A percentile compares a stretch with the other conserved stretches of the same genome.
Conservation (phyloP, 805 yeast species). For the Metschnikowia dekortorum region DNA sequence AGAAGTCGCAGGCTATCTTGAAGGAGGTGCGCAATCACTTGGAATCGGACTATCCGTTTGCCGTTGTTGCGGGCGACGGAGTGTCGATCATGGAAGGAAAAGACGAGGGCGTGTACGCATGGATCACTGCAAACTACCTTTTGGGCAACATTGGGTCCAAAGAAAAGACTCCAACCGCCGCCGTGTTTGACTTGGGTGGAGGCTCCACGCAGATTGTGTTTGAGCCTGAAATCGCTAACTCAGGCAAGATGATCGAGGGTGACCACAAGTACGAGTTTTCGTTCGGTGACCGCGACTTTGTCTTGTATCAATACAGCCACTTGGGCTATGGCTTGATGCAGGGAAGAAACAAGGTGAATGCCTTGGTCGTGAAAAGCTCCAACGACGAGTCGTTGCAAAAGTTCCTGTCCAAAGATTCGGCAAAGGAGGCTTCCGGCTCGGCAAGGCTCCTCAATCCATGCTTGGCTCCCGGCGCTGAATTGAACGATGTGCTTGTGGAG, state of each 20-base stretch:
- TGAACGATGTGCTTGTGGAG: slow-evolving; percentile 60
- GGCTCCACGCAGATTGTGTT: slow-evolving; percentile 98
- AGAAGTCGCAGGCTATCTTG: slow-evolving; percentile 66
- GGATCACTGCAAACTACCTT: slow-evolving; percentile 94
- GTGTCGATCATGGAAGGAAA: slow-evolving; percentile 91
- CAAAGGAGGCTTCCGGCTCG: slow-evolving; percentile 36
- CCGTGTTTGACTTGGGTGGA: slow-evolving; percentile 97
- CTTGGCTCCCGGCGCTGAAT: slow-evolving; percentile 69
- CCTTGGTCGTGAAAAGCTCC: slow-evolving; percentile 53
- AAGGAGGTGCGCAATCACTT: slow-evolving; percentile 72
- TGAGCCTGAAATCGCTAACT: slow-evolving; percentile 71
- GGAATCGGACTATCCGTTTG: slow-evolving; percentile 81
- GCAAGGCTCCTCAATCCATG: slow-evolving; percentile 72
- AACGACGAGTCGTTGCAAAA: slow-evolving; percentile 26
- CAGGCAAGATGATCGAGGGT: slow-evolving; percentile 70
- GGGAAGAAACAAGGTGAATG: slow-evolving; percentile 81
- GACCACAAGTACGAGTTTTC: slow-evolving; percentile 78
- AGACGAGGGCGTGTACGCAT: slow-evolving; percentile 97
- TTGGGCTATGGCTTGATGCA: slow-evolving; percentile 94
- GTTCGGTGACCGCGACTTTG: slow-evolving; percentile 79
- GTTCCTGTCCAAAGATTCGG: slow-evolving; percentile 25
- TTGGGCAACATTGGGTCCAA: slow-evolving; percentile 89
- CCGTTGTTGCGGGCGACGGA: slow-evolving; percentile 84
- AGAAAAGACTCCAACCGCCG: slow-evolving; percentile 80
- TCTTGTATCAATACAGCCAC: slow-evolving; percentile 89